Conservation (phyloP, 805 yeast genomes). For the Jamesozyma piceae region DNA sequence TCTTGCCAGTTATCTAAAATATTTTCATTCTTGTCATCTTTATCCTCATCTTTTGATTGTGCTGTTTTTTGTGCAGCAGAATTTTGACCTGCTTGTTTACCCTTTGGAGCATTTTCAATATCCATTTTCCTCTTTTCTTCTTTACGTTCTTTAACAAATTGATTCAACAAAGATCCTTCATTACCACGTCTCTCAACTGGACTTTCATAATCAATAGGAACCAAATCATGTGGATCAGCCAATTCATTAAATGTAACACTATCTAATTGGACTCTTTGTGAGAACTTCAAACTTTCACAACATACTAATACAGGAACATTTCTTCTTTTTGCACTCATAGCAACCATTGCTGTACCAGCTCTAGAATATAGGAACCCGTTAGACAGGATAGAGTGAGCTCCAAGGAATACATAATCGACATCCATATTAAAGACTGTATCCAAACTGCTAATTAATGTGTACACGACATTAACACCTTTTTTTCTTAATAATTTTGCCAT, state of each 20-base stretch:
- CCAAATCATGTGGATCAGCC: slow-evolving; percentile 66
- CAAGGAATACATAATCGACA: slow-evolving; percentile 83
- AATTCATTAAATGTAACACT: slow-evolving; percentile 91
- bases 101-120: slow-evolving; percentile 21
- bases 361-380: slow-evolving; percentile 89
- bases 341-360: slow-evolving; percentile 89
- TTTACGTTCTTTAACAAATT: slow-evolving; percentile 40
- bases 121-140: slow-evolving; percentile 22
- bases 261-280: slow-evolving; percentile 91
- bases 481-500: slow-evolving; percentile 56
- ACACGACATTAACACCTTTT: slow-evolving; percentile 59
- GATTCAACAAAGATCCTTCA: slow-evolving; percentile 56
- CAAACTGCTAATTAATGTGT: slow-evolving; percentile 69
- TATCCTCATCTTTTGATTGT: slow-evolving; percentile 13
- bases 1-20: slow-evolving; percentile 56
- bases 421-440: slow-evolving; percentile 67
- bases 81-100: slow-evolving; percentile 21
- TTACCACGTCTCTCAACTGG: slow-evolving; percentile 41
- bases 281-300: slow-evolving; percentile 89
- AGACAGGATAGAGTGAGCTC: slow-evolving; percentile 95
- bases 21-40: slow-evolving; percentile 22
- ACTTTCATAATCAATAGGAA: slow-evolving; percentile 41
- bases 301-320: slow-evolving; percentile 92
- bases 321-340: slow-evolving; percentile 80
- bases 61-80: slow-evolving; percentile 8